Percentiles rank a stretch among this genome's conserved stretches.
Conservation (phyloP, 768 basidiomycete genomes). For the Collybia mongolica region DNA sequence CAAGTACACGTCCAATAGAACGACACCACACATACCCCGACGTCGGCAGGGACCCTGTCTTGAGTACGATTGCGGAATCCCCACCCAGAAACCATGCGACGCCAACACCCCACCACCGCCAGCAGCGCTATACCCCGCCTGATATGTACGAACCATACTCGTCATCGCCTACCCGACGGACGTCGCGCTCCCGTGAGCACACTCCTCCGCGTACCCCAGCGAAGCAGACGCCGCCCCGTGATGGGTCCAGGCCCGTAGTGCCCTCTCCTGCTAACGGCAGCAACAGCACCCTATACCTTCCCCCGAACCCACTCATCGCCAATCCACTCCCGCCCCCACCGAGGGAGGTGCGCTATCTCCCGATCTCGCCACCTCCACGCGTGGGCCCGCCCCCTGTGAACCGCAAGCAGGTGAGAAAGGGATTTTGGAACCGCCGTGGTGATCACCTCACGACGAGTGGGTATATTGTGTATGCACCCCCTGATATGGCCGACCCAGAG, state of each 20-base stretch:
- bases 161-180: constrained; percentile 2
- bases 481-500: constrained; percentile 48
- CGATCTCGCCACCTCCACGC: constrained; percentile 10
- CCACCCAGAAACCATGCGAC: constrained; percentile 9
- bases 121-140: constrained; percentile 20
- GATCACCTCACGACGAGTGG: constrained; percentile 60
- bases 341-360: no score
- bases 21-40: constrained; percentile 34
- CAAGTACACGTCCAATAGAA: constrained; percentile 20
- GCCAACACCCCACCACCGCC: constrained; percentile 12
- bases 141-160: constrained; percentile 8
- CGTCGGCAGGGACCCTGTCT: constrained; percentile 8
- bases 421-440: constrained; percentile 76
- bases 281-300: background rate
- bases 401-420: constrained; percentile 42
- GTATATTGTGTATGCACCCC: constrained; percentile 68
- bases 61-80: background rate
- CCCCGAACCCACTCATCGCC: background rate
- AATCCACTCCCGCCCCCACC: constrained; percentile 8
- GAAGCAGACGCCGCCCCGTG: constrained; percentile 5
- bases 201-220: constrained; percentile 3
- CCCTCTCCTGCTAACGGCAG: background rate
- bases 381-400: constrained; percentile 24
- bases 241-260: background rate
- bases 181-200: constrained; percentile 16